Conservation (phyloP, 306 rosid genomes). For the Ceratonia siliqua region DNA sequence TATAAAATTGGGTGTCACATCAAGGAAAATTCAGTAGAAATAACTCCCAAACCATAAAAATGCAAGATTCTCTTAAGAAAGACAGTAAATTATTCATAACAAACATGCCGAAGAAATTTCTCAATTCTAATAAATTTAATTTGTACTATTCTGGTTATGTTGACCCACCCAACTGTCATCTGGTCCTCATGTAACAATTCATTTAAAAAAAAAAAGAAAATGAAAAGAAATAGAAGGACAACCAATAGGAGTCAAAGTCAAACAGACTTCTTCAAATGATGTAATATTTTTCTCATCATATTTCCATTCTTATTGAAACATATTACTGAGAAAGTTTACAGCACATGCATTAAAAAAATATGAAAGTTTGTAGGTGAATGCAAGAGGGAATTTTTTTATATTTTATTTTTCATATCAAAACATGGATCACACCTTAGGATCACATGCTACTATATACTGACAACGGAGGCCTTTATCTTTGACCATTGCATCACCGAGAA, state of each 20-base stretch:
- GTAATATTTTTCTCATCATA: background rate
- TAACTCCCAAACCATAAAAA: background rate
- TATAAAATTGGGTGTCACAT: background rate
- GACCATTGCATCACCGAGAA: constrained; percentile 95
- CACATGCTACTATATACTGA: constrained; percentile 94
- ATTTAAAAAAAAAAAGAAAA: too few relatives aligned
- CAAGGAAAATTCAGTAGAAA: background rate
- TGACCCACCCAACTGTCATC: constrained; percentile 1
- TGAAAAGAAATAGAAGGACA: too few relatives aligned
- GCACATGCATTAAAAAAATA: background rate
- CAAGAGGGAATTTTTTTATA: constrained; percentile 1
- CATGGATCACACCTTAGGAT: constrained; percentile 70
- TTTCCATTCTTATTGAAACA: background rate
- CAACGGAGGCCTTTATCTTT: constrained; percentile 97
- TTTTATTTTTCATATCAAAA: constrained; percentile 1
- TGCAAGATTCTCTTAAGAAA: background rate
- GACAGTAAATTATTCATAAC: background rate
- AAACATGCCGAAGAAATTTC: background rate
- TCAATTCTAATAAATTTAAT: background rate
- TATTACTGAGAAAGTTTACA: background rate
- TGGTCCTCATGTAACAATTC: background rate
- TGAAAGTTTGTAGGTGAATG: constrained; percentile 13
- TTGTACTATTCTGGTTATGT: background rate
- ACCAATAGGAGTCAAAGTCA: background rate
- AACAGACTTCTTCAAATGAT: background rate